A percentile compares a stretch with the other conserved stretches of the same genome.
phyloP scores from a whole-genome alignment of 306 rosid genomes.

The Potentilla sterilis region DNA sequence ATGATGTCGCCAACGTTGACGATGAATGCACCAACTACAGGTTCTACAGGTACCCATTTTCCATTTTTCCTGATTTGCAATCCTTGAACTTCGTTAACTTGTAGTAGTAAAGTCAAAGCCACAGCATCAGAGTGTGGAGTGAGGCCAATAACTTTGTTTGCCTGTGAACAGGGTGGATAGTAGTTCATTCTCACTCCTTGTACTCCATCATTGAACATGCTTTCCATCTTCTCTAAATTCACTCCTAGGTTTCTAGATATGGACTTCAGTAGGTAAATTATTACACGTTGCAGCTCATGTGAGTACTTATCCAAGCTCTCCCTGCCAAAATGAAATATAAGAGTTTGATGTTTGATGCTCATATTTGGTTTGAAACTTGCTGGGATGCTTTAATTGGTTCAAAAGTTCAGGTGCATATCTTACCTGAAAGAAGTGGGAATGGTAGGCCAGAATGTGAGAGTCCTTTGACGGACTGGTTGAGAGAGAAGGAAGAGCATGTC shows the following conservation, averaged over 20 bases:
- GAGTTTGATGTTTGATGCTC: neutral
- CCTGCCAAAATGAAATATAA: neutral
- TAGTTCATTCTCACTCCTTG: slow-evolving; percentile 32
- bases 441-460: slow-evolving; percentile 22
- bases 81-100: slow-evolving; percentile 28
- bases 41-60: slow-evolving; percentile 22
- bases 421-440: slow-evolving; percentile 33
- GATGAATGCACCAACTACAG: slow-evolving; percentile 13
- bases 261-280: neutral
- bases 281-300: neutral
- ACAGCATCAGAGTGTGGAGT: slow-evolving; percentile 33
- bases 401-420: neutral
- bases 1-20: slow-evolving; percentile 23
- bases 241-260: slow-evolving; percentile 12
- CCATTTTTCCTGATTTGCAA: slow-evolving; percentile 25
- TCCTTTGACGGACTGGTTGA: slow-evolving; percentile 17
- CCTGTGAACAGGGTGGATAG: slow-evolving; percentile 27
- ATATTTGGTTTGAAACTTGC: neutral
- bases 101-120: slow-evolving; percentile 17
- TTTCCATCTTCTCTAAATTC: slow-evolving; percentile 4
- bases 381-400: neutral
- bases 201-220: slow-evolving; percentile 22
- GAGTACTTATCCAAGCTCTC: slow-evolving; percentile 19
- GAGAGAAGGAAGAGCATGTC: slow-evolving; percentile 27
- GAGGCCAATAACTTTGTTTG: slow-evolving; percentile 27